Percentiles rank a stretch among this genome's conserved stretches.
phyloP scores from a whole-genome alignment of 2,329 filamentous ascomycete species.

The Sporothrix dimorphospora region DNA sequence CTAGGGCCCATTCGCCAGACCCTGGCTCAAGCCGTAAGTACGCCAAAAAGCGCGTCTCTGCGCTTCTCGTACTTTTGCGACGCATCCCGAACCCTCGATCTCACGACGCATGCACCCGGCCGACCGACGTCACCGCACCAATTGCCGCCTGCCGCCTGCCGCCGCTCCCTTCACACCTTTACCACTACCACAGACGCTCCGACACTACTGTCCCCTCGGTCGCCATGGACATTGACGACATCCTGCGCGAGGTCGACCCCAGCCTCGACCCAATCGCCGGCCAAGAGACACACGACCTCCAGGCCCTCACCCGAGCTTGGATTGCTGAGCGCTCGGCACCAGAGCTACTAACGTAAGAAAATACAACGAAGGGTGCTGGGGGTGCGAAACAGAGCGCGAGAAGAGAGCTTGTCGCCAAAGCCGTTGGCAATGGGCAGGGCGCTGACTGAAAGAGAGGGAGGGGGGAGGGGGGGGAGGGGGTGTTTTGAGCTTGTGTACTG shows the following conservation, averaged over 20 bases:
- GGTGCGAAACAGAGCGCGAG: background rate
- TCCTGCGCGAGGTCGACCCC: conserved; percentile 73
- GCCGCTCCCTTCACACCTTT: too few species aligned
- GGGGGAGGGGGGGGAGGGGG: too few species aligned
- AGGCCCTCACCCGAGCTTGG: conserved; percentile 89
- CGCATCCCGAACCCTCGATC: background rate
- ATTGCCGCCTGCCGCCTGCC: background rate
- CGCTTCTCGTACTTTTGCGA: background rate
- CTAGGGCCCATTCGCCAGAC: background rate
- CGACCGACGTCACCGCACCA: background rate
- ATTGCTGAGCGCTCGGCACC: conserved; percentile 88
- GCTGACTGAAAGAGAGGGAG: conserved; percentile 21
- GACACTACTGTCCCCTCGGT: background rate
- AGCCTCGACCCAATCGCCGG: conserved; percentile 56
- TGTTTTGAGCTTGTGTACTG: background rate
- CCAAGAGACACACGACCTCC: conserved; percentile 71
- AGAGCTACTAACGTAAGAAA: conserved; percentile 79
- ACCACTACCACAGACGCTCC: background rate
- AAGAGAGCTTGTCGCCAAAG: background rate
- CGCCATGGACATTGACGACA: conserved; percentile 78
- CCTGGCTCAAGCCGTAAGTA: background rate
- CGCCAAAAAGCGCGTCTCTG: conserved; percentile 20
- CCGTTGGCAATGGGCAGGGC: background rate
- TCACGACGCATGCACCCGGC: background rate
- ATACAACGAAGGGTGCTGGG: background rate